Percentiles rank a stretch among this genome's conserved stretches.
These are phyloP conservation scores for Capsicum rhomboideum DNA, from an alignment of 257 asterid species.

Conservation along the genomic window DNA sequence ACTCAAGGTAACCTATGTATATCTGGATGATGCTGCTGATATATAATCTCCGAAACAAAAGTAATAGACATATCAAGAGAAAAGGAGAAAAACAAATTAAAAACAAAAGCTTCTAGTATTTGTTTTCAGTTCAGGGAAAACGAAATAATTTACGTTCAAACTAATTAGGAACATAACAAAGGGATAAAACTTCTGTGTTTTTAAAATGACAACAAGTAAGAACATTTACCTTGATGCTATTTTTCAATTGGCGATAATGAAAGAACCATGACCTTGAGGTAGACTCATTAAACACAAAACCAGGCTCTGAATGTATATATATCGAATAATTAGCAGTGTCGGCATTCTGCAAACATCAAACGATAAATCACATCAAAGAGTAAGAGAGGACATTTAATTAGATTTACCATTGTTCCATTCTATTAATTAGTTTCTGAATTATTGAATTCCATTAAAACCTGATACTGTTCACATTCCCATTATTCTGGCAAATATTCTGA, in stretches of 20 bases:
- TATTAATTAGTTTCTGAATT: neutral
- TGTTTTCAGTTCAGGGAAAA: neutral
- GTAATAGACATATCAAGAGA: neutral
- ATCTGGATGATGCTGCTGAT: neutral
- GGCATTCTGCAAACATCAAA: conserved; percentile 46
- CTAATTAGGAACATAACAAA: neutral
- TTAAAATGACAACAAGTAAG: neutral
- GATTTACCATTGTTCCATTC: neutral
- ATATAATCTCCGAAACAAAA: neutral
- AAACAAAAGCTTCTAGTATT: neutral
- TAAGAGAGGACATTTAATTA: neutral
- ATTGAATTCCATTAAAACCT: neutral
- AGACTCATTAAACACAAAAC: conserved; percentile 67
- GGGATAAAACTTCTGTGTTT: neutral
- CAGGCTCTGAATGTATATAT: conserved; percentile 77
- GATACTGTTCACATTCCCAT: neutral
- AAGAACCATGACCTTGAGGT: conserved; percentile 57
- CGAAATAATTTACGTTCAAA: neutral
- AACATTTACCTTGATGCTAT: conserved; percentile 56
- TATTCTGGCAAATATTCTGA: neutral
- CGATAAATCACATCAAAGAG: neutral
- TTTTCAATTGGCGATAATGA: conserved; percentile 49
- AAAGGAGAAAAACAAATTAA: neutral
- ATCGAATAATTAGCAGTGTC: conserved; percentile 49
- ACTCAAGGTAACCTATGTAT: neutral